phyloP scores from a whole-genome alignment of 2,329 filamentous ascomycete species.

The Pseudocercospora fijiensis region DNA sequence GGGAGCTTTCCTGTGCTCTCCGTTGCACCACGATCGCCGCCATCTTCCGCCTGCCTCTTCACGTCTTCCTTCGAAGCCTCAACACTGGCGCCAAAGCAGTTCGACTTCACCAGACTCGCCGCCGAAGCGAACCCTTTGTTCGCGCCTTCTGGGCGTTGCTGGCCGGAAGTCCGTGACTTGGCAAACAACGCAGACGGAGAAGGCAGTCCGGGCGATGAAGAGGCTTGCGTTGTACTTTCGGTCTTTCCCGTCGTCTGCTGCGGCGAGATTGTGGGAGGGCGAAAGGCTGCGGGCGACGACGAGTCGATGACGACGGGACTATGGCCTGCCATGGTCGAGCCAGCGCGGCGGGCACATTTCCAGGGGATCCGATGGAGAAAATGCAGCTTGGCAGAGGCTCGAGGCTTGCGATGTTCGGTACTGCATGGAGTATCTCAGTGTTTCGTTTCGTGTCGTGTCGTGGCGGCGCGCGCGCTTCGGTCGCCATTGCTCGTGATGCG shows the following conservation, averaged over 20 bases:
- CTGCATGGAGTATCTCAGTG: background rate
- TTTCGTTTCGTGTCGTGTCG: background rate
- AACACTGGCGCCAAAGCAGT: background rate
- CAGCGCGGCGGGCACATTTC: slow-evolving; percentile 17
- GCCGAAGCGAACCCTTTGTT: slow-evolving; percentile 22
- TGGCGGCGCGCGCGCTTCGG: background rate
- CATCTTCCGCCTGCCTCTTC: background rate
- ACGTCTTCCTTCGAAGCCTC: background rate
- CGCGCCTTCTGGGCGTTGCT: slow-evolving; percentile 15
- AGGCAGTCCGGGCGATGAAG: slow-evolving; percentile 26
- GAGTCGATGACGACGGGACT: slow-evolving; percentile 30
- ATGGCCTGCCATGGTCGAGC: slow-evolving; percentile 23
- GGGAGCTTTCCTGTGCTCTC: background rate
- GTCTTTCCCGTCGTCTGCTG: slow-evolving; percentile 7
- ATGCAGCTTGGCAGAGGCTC: background rate
- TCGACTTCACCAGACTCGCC: slow-evolving; percentile 13
- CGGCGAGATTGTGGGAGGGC: slow-evolving; percentile 24
- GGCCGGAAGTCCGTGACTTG: background rate
- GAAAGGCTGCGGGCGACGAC: slow-evolving; percentile 25
- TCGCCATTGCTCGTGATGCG: slow-evolving; percentile 5
- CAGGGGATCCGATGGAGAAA: background rate
- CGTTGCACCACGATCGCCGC: background rate
- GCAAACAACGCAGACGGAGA: slow-evolving; percentile 22
- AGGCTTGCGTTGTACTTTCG: slow-evolving; percentile 14
- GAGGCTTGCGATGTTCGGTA: background rate